A percentile compares a stretch with the other conserved stretches of the same genome.
Conservation (phyloP, 2,329 filamentous ascomycete genomes). For the Cladosporium sphaerospermum region DNA sequence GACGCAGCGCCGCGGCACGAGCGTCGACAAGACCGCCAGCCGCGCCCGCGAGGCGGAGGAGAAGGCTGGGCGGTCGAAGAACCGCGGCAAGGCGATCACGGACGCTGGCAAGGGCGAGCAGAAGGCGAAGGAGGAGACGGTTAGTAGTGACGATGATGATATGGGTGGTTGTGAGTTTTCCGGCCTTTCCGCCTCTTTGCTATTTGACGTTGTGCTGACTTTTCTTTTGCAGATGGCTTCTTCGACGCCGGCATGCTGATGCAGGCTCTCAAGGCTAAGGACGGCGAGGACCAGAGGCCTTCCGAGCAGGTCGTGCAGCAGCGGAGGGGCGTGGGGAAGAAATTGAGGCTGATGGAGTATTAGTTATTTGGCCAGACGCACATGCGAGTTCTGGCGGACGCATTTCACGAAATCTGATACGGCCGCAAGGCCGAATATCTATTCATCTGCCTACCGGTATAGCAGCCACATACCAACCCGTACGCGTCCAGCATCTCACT, state of each 20-base stretch:
- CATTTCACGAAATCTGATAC: too few relatives aligned
- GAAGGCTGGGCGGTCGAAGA: constrained; percentile 53
- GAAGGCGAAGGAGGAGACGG: constrained; percentile 59
- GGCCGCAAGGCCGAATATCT: too few relatives aligned
- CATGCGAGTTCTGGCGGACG: too few relatives aligned
- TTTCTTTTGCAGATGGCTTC: constrained; percentile 68
- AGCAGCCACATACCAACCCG: too few relatives aligned
- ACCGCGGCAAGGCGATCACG: constrained; percentile 63
- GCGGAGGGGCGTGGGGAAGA: constrained; percentile 67
- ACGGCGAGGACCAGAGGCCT: constrained; percentile 45
- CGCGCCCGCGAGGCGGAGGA: constrained; percentile 59
- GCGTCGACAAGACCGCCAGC: constrained; percentile 48
- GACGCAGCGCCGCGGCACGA: constrained; percentile 51
- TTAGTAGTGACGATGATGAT: constrained; percentile 71
- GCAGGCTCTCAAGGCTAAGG: constrained; percentile 73
- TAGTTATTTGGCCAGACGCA: constrained; percentile 26
- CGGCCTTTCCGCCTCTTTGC: constrained; percentile 7
- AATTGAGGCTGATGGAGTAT: constrained; percentile 64
- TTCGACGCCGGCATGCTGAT: constrained; percentile 95
- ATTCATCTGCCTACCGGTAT: too few relatives aligned
- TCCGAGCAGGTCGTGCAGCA: constrained; percentile 51
- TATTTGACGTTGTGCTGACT: background rate
- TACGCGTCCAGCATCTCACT: too few relatives aligned
- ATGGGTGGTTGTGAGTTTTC: constrained; percentile 82
- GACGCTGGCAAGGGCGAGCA: constrained; percentile 51